Evolutionary conservation across 139 green algal species (phyloP), one percentile per base, ranked within the genome.

Genomic region (Micromonas commoda): DNA sequence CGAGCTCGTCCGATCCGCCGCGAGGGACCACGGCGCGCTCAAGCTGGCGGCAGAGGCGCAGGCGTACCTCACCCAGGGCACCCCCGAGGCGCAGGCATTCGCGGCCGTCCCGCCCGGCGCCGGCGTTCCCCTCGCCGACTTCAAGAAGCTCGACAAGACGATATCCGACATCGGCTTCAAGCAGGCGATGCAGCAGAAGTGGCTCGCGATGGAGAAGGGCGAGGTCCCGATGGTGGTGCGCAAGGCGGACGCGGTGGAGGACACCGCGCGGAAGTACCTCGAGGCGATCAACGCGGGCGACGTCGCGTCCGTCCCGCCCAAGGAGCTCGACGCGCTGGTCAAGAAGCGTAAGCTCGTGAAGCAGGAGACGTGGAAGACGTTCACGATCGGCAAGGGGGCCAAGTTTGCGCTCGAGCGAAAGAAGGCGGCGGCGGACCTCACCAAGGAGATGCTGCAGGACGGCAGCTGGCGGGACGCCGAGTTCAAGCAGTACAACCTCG

Each of bases 401-500:
- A 92, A 97, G 83, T 99, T 98, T 89, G 92, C 94, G 23, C 80
- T 97, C 78, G 83, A 97, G 84, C 85, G 88, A 32, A 91, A 89
- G 63, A 96, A 96, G 88, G 76, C 84, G n/a, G 90, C 88, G 31
- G 97, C 94, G 1, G 96, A 99, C 80, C 87, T 99, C 45, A 99
- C 95, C 9, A 52, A 70, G 6, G 96, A 98, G 32, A 96, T 99
- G 92, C 51, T 99, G 6, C 64, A 84, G 1, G 93, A 34, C 29
- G 95, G 92, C 31, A 88, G 89, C 1, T 98, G 93, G 93, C 88
- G 87, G 69, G 84, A 84, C 0, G 68, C 86, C 54, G 82, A 90
- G 24, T 99, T 98, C 91, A 99, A 99, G 88, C 80, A 87, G 2
- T 98, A 97, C 89, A 99, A 98, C 87, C 83, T 93, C 60, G 93